Base-by-base conservation (phyloP, 805 yeast genomes). In the Groenewaldozyma tartarivorans region DNA sequence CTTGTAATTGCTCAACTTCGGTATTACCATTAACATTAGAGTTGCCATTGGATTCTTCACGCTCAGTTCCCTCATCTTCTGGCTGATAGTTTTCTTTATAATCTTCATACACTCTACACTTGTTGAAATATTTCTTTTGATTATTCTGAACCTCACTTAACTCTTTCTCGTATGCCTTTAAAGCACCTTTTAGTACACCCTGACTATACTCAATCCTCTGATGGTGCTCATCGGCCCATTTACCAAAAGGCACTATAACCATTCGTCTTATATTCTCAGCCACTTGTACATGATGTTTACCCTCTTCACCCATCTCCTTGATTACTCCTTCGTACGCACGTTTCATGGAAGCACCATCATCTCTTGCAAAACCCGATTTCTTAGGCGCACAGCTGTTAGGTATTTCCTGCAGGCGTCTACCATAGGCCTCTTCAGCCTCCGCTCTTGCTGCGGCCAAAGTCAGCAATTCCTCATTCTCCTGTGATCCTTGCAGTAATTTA, bases 161-260 rank as follows among this genome's bases (percentile, higher is more conserved):
- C 47, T 67, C 69, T 39, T 61, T 66, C 36, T 74, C 73, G 56
- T 74, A 81, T 36, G 61, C 65, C 49, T 70, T 71, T 35, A 74
- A 67, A 48, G 74, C 76, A 17, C 63, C 67, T 38, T 63, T 60
- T 32, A 84, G 60, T 4, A 69, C 65, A 42, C 69, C 65, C 41
- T 77, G 79, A 15, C 83, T 75, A 51, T 71, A 74, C 31, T 72
- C 75, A 1, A 85, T 70, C 36, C 94, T 63, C 49, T 73, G 74
- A 40, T 71, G 71, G 59, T 85, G 94, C 40, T 80, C 87, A 15
- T 64, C 66, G 33, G 87, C 71, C 94, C 94, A 86, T 50, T 72
- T 71, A 7, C 74, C 58, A 52, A 85, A 85, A 1, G 94, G 95
- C 19, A 68, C 69, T 38, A 81, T 55, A 1, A 85, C 90, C 57